Base-by-base conservation (phyloP, 2,329 filamentous ascomycete species). In the Lachnellula suecica region DNA sequence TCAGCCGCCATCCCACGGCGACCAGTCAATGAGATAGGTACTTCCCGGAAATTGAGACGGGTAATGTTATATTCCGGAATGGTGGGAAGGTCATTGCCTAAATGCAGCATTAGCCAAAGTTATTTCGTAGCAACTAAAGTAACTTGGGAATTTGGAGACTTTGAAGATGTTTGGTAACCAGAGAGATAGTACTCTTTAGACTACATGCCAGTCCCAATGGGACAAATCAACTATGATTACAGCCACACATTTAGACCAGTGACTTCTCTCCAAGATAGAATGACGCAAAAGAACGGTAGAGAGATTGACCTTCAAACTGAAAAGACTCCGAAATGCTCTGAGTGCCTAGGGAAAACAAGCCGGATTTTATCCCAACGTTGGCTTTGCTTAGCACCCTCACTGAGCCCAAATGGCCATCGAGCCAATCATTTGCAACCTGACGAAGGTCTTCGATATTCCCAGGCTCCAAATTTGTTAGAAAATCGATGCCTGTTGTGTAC, bases 51-150 rank as follows among this genome's bases (percentile, higher is more conserved):
- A 63, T 89, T 87, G 59, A 97, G 77, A 63, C 83, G 85, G 37
- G 87, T 85, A 64, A 99, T 88, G 64, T 91, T 87, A 74, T 96
- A 91, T 51, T 84, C 76, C 40, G 94, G 94, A 50, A 97, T 77
- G 44, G 79, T 72, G 51, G 93, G 93, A 60, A 96, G 79, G 62
- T 92, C 74, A 62, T 78, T 78, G 67, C 80, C 84, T 87, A 50
- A 43, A 48, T 27, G 51, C 11, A 47, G 10, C 27, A 48, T 67
- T 62, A 66, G 64, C 58, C 20, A 50, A 25, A 45, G 10, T 9
- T 54, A 52, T 46, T 13, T 25, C 23, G 19, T 29, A 22, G 27
- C 29, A 15, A n/a, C 2, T 42, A 22, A 42, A 10, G 5, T 6
- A 5, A 20, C 6, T 17, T 37, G 34, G 22, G 7, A 20, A 42